These are phyloP conservation scores for Neopestalotiopsis clavispora DNA, from an alignment of 2,329 filamentous ascomycete genomes.

Conservation along the genomic window DNA sequence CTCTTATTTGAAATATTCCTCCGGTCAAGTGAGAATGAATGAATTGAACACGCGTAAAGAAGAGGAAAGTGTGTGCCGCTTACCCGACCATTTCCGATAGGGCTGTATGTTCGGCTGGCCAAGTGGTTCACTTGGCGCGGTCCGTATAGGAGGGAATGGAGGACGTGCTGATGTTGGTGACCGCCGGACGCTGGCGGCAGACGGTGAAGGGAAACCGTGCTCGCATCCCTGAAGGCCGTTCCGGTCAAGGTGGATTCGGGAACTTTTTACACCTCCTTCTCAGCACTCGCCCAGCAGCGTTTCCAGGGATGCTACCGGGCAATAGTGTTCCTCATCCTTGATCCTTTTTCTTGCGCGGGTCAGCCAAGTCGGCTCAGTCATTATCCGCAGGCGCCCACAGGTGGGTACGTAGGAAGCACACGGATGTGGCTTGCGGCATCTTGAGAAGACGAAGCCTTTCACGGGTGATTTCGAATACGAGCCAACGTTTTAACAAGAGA, in stretches of 20 bases:
- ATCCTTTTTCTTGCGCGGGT: not conserved
- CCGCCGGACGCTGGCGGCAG: not conserved
- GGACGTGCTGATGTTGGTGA: not conserved
- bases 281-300: too few species aligned
- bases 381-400: not conserved
- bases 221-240: not conserved
- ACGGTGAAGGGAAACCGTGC: not conserved
- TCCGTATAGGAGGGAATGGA: not conserved
- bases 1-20: not conserved
- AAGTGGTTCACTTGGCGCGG: not conserved
- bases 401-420: not conserved
- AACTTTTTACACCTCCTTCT: not conserved
- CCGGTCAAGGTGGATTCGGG: not conserved
- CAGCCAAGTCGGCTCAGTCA: conserved; percentile 1
- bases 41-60: not conserved
- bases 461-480: not conserved
- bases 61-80: not conserved
- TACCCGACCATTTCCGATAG: not conserved
- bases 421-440: not conserved
- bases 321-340: not conserved
- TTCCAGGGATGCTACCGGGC: not conserved
- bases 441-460: not conserved
- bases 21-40: not conserved
- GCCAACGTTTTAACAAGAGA: not conserved
- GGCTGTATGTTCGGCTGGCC: not conserved